Base-by-base conservation (phyloP, 169 alveolate genomes). In the Perkinsus chesapeaki region DNA sequence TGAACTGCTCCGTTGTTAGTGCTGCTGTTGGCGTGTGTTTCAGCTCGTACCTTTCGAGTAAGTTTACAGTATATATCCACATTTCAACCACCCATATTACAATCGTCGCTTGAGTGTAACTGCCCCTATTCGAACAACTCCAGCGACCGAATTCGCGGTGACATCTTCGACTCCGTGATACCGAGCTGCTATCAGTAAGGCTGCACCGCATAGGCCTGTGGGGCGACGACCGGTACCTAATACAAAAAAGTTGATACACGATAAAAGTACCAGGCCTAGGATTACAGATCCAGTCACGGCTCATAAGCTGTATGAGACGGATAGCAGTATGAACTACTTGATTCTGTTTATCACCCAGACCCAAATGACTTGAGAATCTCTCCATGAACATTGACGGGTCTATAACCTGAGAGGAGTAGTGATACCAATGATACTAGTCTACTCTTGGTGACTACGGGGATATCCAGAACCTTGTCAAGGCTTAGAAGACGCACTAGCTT, bases 121-220 rank as follows among this genome's bases (percentile, higher is more conserved):
- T 23, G 82, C 82, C 27, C 82, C 82, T 60, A 60, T 60, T 16
- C 82, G 82, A 39, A 39, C 39, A 34, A 91, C 47, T 37, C 92
- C 95, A 23, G 36, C 91, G 0, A 94, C 94, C n/a, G 94, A 90
- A 20, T 93, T 93, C 23, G 92, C 96, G 3, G 96, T 94, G 9
- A 91, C 91, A n/a, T 93, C 19, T 73, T 96, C 96, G 92, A 95
- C 96, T 39, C 99, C 99, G 95, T 99, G 99, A 94, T 98, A 97
- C 91, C 99, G 96, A 0, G 99, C 99, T 0, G 99, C 98, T n/a
- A 99, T 99, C 91, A 99, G 96, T 92, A 99, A 96, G 31, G 99
- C 99, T 0, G 99, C 99, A n/a, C 99, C 99, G 95, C 99, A 99
- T 39, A 99, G 97, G 36, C 99, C 99, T 39, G 99, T 97, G 0